Conservation (phyloP, 139 green algal species). For the Chlamydomonas sphaeroides region DNA sequence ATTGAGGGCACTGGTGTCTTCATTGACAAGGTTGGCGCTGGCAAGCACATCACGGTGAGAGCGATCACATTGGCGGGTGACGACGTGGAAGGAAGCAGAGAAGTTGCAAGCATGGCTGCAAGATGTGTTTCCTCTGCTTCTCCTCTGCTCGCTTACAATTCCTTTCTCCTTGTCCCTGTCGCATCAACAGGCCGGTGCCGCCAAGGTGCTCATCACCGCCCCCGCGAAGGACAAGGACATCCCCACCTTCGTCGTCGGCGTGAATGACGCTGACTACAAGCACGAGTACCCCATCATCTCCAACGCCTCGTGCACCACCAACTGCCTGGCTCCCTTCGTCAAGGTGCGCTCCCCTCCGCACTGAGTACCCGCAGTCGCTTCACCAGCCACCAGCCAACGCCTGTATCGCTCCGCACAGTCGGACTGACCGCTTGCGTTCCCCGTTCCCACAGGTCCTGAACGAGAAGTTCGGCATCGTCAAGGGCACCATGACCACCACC, state of each 20-base stretch:
- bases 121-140: not conserved
- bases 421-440: no score
- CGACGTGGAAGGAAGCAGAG: no score
- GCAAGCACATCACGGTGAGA: conserved; percentile 90
- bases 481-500: conserved; percentile 99
- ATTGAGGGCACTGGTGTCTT: conserved; percentile 99
- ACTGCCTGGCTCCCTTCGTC: conserved; percentile 99
- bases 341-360: conserved; percentile 94
- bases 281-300: conserved; percentile 91
- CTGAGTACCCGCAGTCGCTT: no score
- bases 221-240: conserved; percentile 98
- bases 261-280: conserved; percentile 95
- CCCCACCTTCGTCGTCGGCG: conserved; percentile 98
- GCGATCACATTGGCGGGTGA: no score
- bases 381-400: no score
- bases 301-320: conserved; percentile 99
- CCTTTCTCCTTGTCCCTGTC: not conserved
- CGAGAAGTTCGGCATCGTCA: conserved; percentile 99
- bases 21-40: conserved; percentile 85
- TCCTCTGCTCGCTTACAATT: not conserved
- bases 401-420: no score
- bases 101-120: not conserved
- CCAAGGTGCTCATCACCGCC: conserved; percentile 99
- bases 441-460: conserved; percentile 89
- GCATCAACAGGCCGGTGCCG: conserved; percentile 87